A percentile compares a stretch with the other conserved stretches of the same genome.
phyloP scores from a whole-genome alignment of 2,329 filamentous ascomycete species.

The Scopulariopsis brevicaulis region DNA sequence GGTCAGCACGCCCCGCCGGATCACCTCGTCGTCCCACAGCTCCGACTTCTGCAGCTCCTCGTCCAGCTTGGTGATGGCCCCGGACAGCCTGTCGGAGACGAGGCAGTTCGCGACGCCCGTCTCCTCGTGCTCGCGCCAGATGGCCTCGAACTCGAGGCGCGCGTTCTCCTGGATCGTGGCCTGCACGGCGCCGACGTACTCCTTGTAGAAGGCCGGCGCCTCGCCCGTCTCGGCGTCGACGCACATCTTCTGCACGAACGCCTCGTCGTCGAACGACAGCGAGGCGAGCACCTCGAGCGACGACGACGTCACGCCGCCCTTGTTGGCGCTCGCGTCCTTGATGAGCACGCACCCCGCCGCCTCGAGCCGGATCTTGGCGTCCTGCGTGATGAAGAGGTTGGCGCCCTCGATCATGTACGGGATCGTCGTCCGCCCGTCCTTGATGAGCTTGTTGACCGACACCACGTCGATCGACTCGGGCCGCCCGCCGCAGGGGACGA shows the following conservation, averaged over 20 bases:
- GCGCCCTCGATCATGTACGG: constrained; percentile 97
- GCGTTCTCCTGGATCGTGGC: constrained; percentile 86
- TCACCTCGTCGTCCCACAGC: constrained; percentile 73
- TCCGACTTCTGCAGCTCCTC: constrained; percentile 92
- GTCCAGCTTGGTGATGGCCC: constrained; percentile 91
- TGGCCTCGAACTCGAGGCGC: constrained; percentile 88
- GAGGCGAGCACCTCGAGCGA: constrained; percentile 93
- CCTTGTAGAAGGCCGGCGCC: constrained; percentile 81
- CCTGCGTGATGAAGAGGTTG: constrained; percentile 97
- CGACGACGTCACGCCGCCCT: constrained; percentile 94
- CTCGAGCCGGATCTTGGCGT: constrained; percentile 90
- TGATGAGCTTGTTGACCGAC: constrained; percentile 77
- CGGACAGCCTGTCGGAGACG: constrained; percentile 82
- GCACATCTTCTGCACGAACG: constrained; percentile 92
- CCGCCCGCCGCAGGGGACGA: constrained; percentile 92
- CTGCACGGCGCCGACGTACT: constrained; percentile 88
- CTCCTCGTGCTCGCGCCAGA: constrained; percentile 86
- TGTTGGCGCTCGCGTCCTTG: constrained; percentile 98
- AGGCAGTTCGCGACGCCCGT: constrained; percentile 71
- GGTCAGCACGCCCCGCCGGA: constrained; percentile 65
- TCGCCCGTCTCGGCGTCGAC: constrained; percentile 54
- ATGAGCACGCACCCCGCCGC: constrained; percentile 89
- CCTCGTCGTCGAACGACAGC: constrained; percentile 81
- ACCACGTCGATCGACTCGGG: constrained; percentile 94
- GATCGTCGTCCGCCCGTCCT: constrained; percentile 74